A percentile compares a stretch with the other conserved stretches of the same genome.
phyloP scores from a whole-genome alignment of 2,329 filamentous ascomycete species.

The Verticillium dahliae region DNA sequence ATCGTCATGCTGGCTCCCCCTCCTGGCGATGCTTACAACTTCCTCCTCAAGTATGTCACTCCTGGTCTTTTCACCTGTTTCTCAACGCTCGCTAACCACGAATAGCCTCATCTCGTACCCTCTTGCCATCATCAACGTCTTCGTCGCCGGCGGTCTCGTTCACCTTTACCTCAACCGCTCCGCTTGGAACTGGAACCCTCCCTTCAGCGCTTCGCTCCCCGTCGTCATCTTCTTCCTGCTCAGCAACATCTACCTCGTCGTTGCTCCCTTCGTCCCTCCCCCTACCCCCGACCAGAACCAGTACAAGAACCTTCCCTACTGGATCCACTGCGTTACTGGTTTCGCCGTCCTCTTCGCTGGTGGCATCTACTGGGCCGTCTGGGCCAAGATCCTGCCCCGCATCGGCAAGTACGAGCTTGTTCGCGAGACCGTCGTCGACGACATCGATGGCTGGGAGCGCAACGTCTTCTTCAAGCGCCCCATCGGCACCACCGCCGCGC shows the following conservation, averaged over 20 bases:
- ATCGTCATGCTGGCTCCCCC: conserved; percentile 63
- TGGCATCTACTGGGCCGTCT: conserved; percentile 49
- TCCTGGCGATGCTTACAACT: conserved; percentile 61
- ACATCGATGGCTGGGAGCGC: conserved; percentile 57
- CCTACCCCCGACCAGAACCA: conserved; percentile 44
- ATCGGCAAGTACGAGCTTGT: conserved; percentile 49
- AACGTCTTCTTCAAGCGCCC: conserved; percentile 44
- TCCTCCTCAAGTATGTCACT: conserved; percentile 45
- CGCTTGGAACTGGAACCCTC: conserved; percentile 44
- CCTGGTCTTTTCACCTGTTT: neutral
- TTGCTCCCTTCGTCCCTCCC: conserved; percentile 49
- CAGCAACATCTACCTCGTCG: conserved; percentile 54
- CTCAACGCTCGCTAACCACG: neutral
- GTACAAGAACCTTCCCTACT: conserved; percentile 49
- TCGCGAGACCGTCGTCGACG: conserved; percentile 45
- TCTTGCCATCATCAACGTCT: conserved; percentile 50
- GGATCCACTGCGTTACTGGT: conserved; percentile 50
- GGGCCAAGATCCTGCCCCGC: conserved; percentile 45
- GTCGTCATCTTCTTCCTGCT: conserved; percentile 52
- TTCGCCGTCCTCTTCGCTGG: conserved; percentile 47
- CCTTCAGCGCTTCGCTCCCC: conserved; percentile 46
- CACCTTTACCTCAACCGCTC: conserved; percentile 44
- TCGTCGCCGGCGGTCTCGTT: conserved; percentile 45
- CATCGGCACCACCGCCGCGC: conserved; percentile 1
- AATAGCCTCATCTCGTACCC: conserved; percentile 58